A percentile compares a stretch with the other conserved stretches of the same genome.
These are phyloP conservation scores for Suillus discolor DNA, from an alignment of 768 basidiomycete species.

Conservation along the genomic window DNA sequence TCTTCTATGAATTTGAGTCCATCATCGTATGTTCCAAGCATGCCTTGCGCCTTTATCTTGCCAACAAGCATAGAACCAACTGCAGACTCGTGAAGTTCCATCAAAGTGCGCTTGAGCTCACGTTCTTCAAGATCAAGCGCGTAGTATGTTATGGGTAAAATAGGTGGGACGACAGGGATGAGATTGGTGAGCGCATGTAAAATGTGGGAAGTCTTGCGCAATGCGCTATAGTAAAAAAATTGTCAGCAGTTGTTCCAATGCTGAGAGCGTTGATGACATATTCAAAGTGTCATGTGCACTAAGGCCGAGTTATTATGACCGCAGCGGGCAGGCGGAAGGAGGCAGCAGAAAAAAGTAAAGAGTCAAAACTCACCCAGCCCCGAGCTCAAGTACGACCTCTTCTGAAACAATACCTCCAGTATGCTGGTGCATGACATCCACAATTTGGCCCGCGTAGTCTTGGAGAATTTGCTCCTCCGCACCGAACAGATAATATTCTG, in stretches of 20 bases:
- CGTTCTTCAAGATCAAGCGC: constrained; percentile 91
- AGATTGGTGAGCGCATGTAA: constrained; percentile 68
- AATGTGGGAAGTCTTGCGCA: constrained; percentile 89
- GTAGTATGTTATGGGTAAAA: constrained; percentile 75
- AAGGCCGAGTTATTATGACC: neutral
- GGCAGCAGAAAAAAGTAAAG: neutral
- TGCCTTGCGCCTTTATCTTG: constrained; percentile 79
- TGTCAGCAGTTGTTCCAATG: constrained; percentile 13
- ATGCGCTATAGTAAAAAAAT: constrained; percentile 48
- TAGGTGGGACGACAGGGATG: constrained; percentile 36
- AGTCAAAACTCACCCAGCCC: constrained; percentile 74
- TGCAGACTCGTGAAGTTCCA: constrained; percentile 61
- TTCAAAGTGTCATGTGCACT: neutral
- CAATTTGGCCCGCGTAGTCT: constrained; percentile 72
- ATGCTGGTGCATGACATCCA: constrained; percentile 62
- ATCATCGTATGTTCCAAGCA: constrained; percentile 91
- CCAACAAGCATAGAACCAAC: constrained; percentile 63
- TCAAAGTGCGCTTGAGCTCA: constrained; percentile 82
- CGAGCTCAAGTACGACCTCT: constrained; percentile 83
- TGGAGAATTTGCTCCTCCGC: constrained; percentile 89
- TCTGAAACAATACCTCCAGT: constrained; percentile 35
- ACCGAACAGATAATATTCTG: constrained; percentile 88
- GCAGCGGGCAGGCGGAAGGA: neutral
- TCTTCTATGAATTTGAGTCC: constrained; percentile 79
- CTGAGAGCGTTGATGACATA: no score